A percentile compares a stretch with the other conserved stretches of the same genome.
Conservation (phyloP, 2,329 filamentous ascomycete species). For the Ophiosphaerella herpotricha region DNA sequence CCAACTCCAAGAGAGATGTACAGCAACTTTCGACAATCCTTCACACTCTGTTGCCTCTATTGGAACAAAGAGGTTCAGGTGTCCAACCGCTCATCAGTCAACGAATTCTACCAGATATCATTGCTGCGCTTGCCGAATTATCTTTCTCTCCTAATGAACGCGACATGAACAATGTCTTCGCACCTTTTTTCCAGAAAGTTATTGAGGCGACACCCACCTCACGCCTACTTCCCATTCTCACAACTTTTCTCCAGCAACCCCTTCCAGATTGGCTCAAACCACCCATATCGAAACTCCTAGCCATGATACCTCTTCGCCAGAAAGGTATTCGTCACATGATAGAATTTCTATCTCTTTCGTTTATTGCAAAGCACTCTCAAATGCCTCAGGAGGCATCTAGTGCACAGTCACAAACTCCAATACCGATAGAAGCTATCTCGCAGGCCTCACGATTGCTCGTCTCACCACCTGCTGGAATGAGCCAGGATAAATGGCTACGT, state of each 20-base stretch:
- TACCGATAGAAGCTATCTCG: conserved; percentile 70
- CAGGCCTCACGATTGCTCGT: conserved; percentile 67
- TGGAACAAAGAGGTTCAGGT: conserved; percentile 34
- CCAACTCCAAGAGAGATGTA: conserved; percentile 13
- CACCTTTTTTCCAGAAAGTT: conserved; percentile 20
- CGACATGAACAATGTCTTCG: conserved; percentile 15
- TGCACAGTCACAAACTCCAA: conserved; percentile 55
- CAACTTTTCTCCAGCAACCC: conserved; percentile 66
- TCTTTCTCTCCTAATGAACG: conserved; percentile 33
- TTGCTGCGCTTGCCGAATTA: conserved; percentile 42
- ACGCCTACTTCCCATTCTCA: conserved; percentile 65
- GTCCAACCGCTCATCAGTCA: conserved; percentile 45
- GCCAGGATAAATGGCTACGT: conserved; percentile 63
- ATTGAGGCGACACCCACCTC: conserved; percentile 52
- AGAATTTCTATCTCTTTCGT: conserved; percentile 73
- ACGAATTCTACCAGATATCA: conserved; percentile 40
- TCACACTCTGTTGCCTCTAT: conserved; percentile 26
- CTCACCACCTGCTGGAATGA: conserved; percentile 60
- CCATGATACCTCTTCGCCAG: conserved; percentile 63
- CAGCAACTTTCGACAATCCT: conserved; percentile 18
- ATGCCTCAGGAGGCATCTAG: conserved; percentile 35
- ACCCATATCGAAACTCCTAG: conserved; percentile 62
- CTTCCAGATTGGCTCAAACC: conserved; percentile 65
- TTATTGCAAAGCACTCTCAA: conserved; percentile 57
- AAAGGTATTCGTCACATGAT: conserved; percentile 70